Evolutionary conservation across 1,139 yeast genomes (phyloP).

Genomic region (Zygotorulaspora mrakii): DNA sequence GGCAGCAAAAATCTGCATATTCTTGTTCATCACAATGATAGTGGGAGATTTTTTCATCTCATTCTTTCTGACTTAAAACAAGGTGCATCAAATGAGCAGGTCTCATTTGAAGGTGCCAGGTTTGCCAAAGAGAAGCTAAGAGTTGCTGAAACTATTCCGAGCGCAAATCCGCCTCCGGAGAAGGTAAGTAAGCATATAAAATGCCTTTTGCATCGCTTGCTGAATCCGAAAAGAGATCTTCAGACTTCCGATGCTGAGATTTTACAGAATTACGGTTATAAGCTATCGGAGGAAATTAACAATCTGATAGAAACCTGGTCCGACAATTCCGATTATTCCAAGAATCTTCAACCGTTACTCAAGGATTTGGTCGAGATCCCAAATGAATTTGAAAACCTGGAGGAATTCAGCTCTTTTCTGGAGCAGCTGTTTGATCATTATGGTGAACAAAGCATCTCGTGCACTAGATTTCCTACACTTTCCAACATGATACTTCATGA

Average conservation of each 20-base stretch:
- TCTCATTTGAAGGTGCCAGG: conserved; percentile 2
- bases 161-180: not conserved
- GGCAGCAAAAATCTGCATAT: conserved; percentile 1
- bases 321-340: not conserved
- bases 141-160: not conserved
- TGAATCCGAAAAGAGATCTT: too few relatives aligned
- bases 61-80: conserved; percentile 4
- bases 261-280: conserved; percentile 30
- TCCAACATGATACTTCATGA: conserved; percentile 24
- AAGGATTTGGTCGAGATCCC: conserved; percentile 17
- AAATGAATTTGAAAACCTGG: conserved; percentile 18
- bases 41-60: conserved; percentile 6
- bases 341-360: conserved; percentile 13
- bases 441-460: conserved; percentile 21
- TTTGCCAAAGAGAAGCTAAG: not conserved
- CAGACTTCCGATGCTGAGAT: conserved; percentile 12
- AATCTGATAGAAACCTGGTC: conserved; percentile 14
- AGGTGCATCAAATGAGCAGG: conserved; percentile 2
- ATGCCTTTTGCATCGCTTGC: not conserved
- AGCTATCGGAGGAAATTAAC: conserved; percentile 27
- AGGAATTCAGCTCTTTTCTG: conserved; percentile 30
- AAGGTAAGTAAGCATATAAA: not conserved
- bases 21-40: conserved; percentile 11
- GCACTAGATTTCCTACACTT: conserved; percentile 18
- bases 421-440: conserved; percentile 31